Evolutionary conservation across 768 basidiomycete species (phyloP).

Genomic region (Tricholoma furcatifolium): DNA sequence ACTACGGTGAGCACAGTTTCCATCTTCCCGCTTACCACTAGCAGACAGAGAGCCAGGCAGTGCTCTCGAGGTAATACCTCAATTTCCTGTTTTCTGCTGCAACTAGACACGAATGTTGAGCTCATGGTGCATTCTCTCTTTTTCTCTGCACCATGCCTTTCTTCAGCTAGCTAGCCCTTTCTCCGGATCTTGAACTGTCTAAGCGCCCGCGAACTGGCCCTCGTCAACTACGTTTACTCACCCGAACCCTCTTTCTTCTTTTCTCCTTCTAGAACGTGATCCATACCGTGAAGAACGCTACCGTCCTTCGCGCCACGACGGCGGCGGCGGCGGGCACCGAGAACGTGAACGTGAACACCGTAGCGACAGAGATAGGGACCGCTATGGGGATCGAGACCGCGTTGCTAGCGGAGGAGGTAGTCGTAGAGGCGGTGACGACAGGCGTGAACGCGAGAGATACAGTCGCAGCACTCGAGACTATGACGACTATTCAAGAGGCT

Average conservation of each 20-base stretch:
- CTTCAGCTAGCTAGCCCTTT: conserved; percentile 67
- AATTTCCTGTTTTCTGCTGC: conserved; percentile 32
- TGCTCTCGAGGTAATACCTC: conserved; percentile 23
- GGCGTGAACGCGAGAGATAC: conserved; percentile 51
- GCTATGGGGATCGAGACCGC: conserved; percentile 32
- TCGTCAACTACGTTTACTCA: conserved; percentile 45
- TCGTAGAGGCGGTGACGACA: conserved; percentile 41
- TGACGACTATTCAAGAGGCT: conserved; percentile 43
- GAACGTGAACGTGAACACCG: conserved; percentile 50
- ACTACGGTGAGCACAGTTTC: conserved; percentile 49
- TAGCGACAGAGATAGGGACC: conserved; percentile 40
- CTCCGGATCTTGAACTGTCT: conserved; percentile 33
- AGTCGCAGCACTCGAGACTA: conserved; percentile 42
- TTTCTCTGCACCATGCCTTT: conserved; percentile 55
- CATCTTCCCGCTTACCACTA: conserved; percentile 20
- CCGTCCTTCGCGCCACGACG: conserved; percentile 63
- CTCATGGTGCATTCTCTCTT: conserved; percentile 61
- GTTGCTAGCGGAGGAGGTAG: conserved; percentile 31
- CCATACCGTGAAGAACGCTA: conserved; percentile 67
- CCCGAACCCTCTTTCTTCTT: conserved; percentile 43
- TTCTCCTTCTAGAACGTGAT: conserved; percentile 49
- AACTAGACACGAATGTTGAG: conserved; percentile 43
- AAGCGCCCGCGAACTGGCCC: conserved; percentile 30
- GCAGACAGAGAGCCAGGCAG: conserved; percentile 1
- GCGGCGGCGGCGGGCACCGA: conserved; percentile 54